phyloP scores from a whole-genome alignment of 345 rosid genomes.

The Anacardium occidentale region DNA sequence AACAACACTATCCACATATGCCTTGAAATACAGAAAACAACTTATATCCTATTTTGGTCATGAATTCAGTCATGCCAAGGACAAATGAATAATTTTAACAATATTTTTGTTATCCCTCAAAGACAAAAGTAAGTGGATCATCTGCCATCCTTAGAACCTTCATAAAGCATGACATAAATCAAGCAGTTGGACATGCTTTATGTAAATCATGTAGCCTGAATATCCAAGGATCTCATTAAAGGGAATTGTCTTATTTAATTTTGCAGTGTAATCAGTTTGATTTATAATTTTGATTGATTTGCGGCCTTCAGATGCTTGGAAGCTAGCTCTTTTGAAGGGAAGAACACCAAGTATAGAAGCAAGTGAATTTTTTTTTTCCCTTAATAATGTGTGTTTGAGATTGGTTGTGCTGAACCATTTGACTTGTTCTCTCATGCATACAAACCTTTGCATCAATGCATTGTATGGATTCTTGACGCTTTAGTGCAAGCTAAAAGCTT shows the following conservation, averaged over 20 bases:
- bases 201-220: neutral
- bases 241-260: neutral
- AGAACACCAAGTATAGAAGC: slow-evolving; percentile 43
- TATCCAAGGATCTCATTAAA: neutral
- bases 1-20: neutral
- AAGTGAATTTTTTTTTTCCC: slow-evolving; percentile 24
- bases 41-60: too few species aligned
- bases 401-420: neutral
- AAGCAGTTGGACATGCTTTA: too few species aligned
- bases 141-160: neutral
- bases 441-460: neutral
- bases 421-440: neutral
- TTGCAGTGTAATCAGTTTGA: neutral
- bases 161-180: too few species aligned
- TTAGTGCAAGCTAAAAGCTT: neutral
- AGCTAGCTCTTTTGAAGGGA: slow-evolving; percentile 71
- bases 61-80: too few species aligned
- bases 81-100: too few species aligned
- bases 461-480: neutral
- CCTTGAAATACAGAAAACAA: too few species aligned
- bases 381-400: neutral
- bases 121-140: slow-evolving; percentile 59
- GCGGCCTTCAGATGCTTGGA: slow-evolving; percentile 61
- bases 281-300: slow-evolving; percentile 14
- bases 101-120: too few species aligned